Percentiles rank a stretch among this genome's conserved stretches.
These are phyloP conservation scores for Polytolypa hystricis DNA, from an alignment of 2,329 filamentous ascomycete species.

Conservation along the genomic window DNA sequence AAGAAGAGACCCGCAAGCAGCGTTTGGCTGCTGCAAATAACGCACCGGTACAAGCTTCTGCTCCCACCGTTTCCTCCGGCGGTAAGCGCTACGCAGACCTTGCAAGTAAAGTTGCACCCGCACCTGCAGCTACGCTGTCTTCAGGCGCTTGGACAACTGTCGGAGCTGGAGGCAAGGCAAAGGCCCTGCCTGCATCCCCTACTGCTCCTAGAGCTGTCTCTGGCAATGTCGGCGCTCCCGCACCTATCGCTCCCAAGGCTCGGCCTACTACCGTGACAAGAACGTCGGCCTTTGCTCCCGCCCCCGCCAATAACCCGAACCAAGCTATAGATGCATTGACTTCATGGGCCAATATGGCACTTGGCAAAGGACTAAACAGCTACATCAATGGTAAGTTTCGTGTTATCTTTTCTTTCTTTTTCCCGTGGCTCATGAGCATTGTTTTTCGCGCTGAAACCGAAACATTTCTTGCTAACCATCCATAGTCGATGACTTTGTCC, in stretches of 20 bases:
- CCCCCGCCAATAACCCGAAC: conserved; percentile 34
- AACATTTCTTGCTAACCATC: conserved; percentile 22
- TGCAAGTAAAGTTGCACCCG: conserved; percentile 60
- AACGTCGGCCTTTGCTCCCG: conserved; percentile 36
- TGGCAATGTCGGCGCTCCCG: conserved; percentile 28
- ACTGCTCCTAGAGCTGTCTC: conserved; percentile 39
- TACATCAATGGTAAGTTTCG: conserved; percentile 52
- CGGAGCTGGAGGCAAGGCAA: conserved; percentile 84
- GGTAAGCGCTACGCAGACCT: conserved; percentile 93
- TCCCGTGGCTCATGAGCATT: too few species aligned
- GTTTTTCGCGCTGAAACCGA: too few species aligned
- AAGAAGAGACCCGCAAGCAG: conserved; percentile 84
- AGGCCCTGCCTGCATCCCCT: conserved; percentile 48
- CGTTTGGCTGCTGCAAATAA: conserved; percentile 45
- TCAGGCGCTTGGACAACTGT: conserved; percentile 81
- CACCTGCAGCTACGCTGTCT: conserved; percentile 33
- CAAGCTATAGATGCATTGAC: conserved; percentile 82
- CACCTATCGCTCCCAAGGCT: conserved; percentile 33
- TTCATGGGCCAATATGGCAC: conserved; percentile 77
- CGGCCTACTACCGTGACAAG: conserved; percentile 43
- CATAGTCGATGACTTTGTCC: conserved; percentile 68
- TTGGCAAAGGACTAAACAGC: conserved; percentile 61
- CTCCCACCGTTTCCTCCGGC: conserved; percentile 33
- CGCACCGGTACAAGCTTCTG: conserved; percentile 37
- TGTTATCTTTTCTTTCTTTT: neutral